phyloP scores from a whole-genome alignment of 257 asterid genomes.

The Echium plantagineum region DNA sequence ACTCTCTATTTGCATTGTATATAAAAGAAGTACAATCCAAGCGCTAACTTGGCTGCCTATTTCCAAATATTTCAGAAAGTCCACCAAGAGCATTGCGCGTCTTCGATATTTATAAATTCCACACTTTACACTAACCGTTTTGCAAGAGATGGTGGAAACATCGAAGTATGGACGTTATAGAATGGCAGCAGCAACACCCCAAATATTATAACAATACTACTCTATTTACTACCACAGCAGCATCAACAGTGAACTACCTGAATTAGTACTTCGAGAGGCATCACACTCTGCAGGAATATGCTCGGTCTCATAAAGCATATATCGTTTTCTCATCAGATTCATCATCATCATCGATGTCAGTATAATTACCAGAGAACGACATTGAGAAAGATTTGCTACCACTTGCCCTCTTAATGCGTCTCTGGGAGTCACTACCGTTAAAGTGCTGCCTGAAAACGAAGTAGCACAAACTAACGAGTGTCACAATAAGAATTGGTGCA shows the following conservation, averaged over 20 bases:
- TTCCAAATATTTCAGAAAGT: not conserved
- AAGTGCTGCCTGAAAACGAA: conserved; percentile 90
- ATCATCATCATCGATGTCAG: conserved; percentile 72
- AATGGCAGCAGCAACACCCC: not conserved
- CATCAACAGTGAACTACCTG: not conserved
- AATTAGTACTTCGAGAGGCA: too few species aligned
- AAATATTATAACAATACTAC: not conserved
- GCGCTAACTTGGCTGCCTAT: too few species aligned
- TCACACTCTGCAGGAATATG: too few species aligned
- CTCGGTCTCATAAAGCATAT: conserved; percentile 49
- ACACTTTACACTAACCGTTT: not conserved
- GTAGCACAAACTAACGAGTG: conserved; percentile 75
- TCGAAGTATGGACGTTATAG: not conserved
- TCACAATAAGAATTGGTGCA: conserved; percentile 71
- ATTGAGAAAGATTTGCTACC: conserved; percentile 94
- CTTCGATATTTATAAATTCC: not conserved
- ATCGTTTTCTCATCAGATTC: conserved; percentile 75
- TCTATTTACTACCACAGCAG: not conserved
- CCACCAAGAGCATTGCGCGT: not conserved
- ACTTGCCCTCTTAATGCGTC: conserved; percentile 65
- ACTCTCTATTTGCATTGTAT: too few species aligned
- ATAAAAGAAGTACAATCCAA: too few species aligned
- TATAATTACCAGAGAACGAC: conserved; percentile 65
- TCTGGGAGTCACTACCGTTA: conserved; percentile 77
- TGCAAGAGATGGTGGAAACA: not conserved